Evolutionary conservation across 129 eudicot species (phyloP).

Genomic region (Lactuca saligna): DNA sequence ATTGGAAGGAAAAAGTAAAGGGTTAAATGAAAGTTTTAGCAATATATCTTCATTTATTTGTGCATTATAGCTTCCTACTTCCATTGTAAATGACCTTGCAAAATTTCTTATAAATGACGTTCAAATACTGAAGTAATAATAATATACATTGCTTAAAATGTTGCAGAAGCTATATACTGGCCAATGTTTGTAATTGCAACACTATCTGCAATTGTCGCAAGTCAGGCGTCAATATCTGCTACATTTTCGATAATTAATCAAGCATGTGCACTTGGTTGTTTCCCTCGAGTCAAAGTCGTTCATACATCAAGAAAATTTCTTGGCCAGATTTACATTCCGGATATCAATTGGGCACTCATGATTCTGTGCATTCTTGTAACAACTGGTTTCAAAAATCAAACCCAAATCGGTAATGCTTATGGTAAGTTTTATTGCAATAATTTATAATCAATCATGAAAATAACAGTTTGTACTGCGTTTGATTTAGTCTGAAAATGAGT

Average conservation of each 20-base stretch:
- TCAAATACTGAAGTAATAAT: neutral
- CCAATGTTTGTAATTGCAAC: slow-evolving; percentile 74
- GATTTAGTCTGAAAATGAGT: no score
- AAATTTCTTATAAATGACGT: neutral
- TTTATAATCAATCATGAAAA: no score
- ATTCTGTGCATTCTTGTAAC: slow-evolving; percentile 79
- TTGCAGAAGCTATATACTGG: slow-evolving; percentile 84
- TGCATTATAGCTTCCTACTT: no score
- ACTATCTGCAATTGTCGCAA: slow-evolving; percentile 79
- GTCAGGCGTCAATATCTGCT: slow-evolving; percentile 89
- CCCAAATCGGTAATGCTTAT: slow-evolving; percentile 79
- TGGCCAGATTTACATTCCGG: slow-evolving; percentile 80
- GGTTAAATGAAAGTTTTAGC: no score
- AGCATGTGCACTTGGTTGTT: slow-evolving; percentile 82
- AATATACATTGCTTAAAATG: neutral
- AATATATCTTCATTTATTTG: no score
- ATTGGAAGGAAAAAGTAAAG: no score
- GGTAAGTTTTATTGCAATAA: slow-evolving; percentile 42
- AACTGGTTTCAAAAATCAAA: slow-evolving; percentile 67
- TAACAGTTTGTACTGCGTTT: no score
- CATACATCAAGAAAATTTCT: slow-evolving; percentile 79
- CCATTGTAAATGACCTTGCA: no score
- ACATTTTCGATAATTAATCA: slow-evolving; percentile 83
- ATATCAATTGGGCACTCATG: slow-evolving; percentile 84
- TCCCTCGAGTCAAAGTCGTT: slow-evolving; percentile 86